A percentile compares a stretch with the other conserved stretches of the same genome.
These are phyloP conservation scores for Hyphopichia homilentoma DNA, from an alignment of 805 yeast genomes.

Conservation along the genomic window DNA sequence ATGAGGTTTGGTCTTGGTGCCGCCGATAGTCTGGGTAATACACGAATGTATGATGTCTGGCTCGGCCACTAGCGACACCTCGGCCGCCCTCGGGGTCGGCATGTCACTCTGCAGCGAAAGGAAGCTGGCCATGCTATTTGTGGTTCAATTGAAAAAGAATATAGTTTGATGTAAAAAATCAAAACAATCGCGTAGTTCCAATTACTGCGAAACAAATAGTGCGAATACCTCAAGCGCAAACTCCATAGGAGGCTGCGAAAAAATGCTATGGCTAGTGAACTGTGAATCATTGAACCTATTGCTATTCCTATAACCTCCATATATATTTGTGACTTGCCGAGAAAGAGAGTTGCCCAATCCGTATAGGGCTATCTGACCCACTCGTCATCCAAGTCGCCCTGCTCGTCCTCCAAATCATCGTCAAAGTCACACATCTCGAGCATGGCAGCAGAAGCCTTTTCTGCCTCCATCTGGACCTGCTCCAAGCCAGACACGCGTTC, in stretches of 20 bases:
- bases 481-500: constrained; percentile 79
- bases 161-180: too few species aligned
- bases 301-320: too few species aligned
- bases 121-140: constrained; percentile 12
- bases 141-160: too few species aligned
- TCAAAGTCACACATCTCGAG: neutral
- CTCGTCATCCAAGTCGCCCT: constrained; percentile 34
- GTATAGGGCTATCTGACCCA: constrained; percentile 22
- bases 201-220: too few species aligned
- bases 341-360: too few species aligned
- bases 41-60: constrained; percentile 14
- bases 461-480: constrained; percentile 69
- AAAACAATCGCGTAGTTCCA: too few species aligned
- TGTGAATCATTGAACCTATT: too few species aligned
- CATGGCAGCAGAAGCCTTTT: constrained; percentile 37
- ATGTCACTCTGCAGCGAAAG: constrained; percentile 8
- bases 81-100: constrained; percentile 13
- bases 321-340: too few species aligned
- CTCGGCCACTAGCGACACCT: constrained; percentile 12
- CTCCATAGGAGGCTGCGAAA: too few species aligned
- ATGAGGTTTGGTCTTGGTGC: constrained; percentile 31
- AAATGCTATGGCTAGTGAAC: too few species aligned
- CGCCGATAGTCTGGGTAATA: constrained; percentile 5
- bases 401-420: constrained; percentile 18
- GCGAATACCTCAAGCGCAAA: too few species aligned